These are phyloP conservation scores for Cymbopogon flexuosus DNA, from an alignment of 202 grass and related monocot genomes.

Conservation along the genomic window DNA sequence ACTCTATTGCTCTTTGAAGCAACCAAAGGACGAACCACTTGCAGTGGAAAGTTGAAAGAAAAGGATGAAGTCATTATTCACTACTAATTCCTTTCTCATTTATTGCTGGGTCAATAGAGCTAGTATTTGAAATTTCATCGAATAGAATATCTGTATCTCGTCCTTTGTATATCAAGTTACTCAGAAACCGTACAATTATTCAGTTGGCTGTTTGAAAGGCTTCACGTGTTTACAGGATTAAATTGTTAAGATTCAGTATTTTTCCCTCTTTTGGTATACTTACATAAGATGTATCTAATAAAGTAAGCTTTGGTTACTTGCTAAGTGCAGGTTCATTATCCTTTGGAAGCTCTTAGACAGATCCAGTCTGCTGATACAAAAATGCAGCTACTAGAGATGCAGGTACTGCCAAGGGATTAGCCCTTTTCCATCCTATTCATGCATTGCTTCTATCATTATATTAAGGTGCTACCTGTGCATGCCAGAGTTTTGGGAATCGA, in stretches of 20 bases:
- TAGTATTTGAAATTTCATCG: constrained; percentile 14
- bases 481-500: neutral
- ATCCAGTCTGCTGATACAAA: constrained; percentile 54
- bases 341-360: constrained; percentile 68
- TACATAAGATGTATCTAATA: constrained; percentile 5
- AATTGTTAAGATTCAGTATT: constrained; percentile 11
- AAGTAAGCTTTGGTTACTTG: constrained; percentile 26
- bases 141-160: neutral
- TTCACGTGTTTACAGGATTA: neutral
- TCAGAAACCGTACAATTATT: constrained; percentile 6
- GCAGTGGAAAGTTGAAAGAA: neutral
- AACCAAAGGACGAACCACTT: neutral
- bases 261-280: neutral
- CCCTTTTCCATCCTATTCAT: neutral
- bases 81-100: neutral
- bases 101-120: neutral
- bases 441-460: constrained; percentile 18
- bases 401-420: constrained; percentile 39
- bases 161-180: constrained; percentile 8
- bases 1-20: neutral
- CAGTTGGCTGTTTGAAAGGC: neutral
- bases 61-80: neutral
- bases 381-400: constrained; percentile 67
- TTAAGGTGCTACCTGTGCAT: neutral
- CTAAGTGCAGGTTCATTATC: constrained; percentile 72